Evolutionary conservation across 176 grass and related monocot genomes (phyloP), one percentile per base, ranked within the genome.

Genomic region (Tuctoria greenei): DNA sequence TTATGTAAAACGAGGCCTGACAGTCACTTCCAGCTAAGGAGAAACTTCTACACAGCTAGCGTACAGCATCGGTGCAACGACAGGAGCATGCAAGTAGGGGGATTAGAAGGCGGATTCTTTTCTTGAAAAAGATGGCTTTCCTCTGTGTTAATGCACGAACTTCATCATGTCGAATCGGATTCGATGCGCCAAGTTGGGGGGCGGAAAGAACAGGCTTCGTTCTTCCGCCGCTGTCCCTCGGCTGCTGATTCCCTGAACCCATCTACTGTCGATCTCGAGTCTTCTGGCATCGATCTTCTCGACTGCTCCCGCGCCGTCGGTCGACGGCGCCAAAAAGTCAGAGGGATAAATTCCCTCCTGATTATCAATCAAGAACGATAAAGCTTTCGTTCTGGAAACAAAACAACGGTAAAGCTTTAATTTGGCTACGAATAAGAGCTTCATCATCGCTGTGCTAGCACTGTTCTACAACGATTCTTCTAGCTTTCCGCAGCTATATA

Each of bases 161-260:
- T 24, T 42, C 72, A 43, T 72, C 59, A 56, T 24, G 18, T 23
- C 38, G 85, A 78, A 87, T 78, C 79, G 72, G 79, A 67, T 82
- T 66, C 79, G 24, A 31, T 37, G 21, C 37, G 11, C 40, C 81
- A 77, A 87, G 66, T 46, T 20, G 4, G 7, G 27, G n/a, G n/a
- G n/a, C n/a, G 9, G 34, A 81, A 86, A 27, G 40, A 45, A 40
- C 42, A 17, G 1, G 14, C 20, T n/a, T 21, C 37, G 4, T 16
- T 34, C 5, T 3, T 62, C 47, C 28, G 60, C 47, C 28, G 56
- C 52, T 36, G 25, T 83, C 20, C 54, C 54, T n/a, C 46, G 15
- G 59, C 46, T n/a, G 68, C 68, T 64, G 17, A 21, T 25, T n/a
- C 57, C 69, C 50, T 47, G 61, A 51, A 1, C 77, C 55, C 55